A percentile compares a stretch with the other conserved stretches of the same genome.
Evolutionary conservation across 495 filamentous ascomycete species (phyloP).

Genomic region (Amphirosellinia nigrospora): DNA sequence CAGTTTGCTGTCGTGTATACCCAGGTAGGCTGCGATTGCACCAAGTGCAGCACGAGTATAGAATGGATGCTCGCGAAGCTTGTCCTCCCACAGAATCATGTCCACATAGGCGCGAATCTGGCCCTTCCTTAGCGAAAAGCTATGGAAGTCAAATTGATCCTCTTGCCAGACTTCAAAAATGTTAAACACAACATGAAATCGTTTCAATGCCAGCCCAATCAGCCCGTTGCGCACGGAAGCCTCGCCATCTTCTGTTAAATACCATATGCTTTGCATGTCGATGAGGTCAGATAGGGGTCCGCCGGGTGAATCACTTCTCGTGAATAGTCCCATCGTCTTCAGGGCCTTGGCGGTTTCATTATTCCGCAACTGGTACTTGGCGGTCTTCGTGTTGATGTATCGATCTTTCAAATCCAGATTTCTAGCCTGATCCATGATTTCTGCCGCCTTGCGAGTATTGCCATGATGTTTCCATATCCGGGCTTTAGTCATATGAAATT

Average conservation of each 20-base stretch:
- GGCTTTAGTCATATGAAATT: conserved; percentile 94
- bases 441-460: conserved; percentile 77
- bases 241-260: conserved; percentile 91
- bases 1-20: conserved; percentile 77
- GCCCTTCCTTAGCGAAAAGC: conserved; percentile 92
- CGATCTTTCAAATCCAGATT: conserved; percentile 85
- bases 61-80: conserved; percentile 88
- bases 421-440: conserved; percentile 87
- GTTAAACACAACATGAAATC: conserved; percentile 82
- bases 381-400: conserved; percentile 97
- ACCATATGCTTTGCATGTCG: conserved; percentile 99
- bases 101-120: conserved; percentile 94
- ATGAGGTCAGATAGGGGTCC: conserved; percentile 89
- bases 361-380: conserved; percentile 96
- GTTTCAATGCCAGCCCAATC: conserved; percentile 85
- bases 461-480: conserved; percentile 94
- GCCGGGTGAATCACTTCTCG: conserved; percentile 80
- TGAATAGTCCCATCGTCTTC: conserved; percentile 93
- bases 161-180: conserved; percentile 98
- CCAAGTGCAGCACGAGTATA: conserved; percentile 85
- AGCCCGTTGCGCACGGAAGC: conserved; percentile 84
- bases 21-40: conserved; percentile 79
- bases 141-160: conserved; percentile 99
- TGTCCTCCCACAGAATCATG: conserved; percentile 96
- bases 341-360: conserved; percentile 85